These are phyloP conservation scores for Diutina rugosa DNA, from an alignment of 1,139 yeast genomes.

Conservation along the genomic window DNA sequence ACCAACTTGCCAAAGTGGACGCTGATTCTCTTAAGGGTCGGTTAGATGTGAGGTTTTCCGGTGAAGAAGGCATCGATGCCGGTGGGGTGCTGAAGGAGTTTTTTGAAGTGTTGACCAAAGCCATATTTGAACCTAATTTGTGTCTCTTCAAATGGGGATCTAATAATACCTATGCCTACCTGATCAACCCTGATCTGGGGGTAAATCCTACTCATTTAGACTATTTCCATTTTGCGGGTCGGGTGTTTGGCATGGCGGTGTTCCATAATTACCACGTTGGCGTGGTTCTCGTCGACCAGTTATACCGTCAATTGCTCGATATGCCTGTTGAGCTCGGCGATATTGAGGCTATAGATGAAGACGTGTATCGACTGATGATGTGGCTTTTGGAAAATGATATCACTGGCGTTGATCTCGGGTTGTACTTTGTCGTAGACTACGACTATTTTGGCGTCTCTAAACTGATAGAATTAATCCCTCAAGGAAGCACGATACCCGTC, in stretches of 20 bases:
- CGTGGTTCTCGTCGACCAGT: constrained; percentile 95
- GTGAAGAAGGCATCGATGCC: constrained; percentile 97
- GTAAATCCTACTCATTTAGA: constrained; percentile 96
- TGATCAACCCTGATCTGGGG: constrained; percentile 95
- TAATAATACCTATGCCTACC: constrained; percentile 93
- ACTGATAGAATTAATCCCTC: constrained; percentile 79
- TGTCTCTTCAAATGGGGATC: constrained; percentile 95
- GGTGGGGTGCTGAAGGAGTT: constrained; percentile 99
- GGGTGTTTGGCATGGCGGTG: constrained; percentile 95
- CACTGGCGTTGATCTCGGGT: constrained; percentile 54
- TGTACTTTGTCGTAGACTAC: constrained; percentile 90
- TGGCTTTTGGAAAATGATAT: constrained; percentile 96
- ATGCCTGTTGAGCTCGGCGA: constrained; percentile 91
- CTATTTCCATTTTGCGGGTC: constrained; percentile 94
- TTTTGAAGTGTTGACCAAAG: constrained; percentile 90
- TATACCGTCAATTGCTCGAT: constrained; percentile 93
- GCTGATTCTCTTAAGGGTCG: constrained; percentile 97
- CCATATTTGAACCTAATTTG: constrained; percentile 97
- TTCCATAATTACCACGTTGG: constrained; percentile 97
- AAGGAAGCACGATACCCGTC: constrained; percentile 80
- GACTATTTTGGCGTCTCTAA: constrained; percentile 92
- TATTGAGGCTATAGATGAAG: constrained; percentile 99
- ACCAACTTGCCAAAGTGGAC: neutral
- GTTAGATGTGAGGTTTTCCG: constrained; percentile 94
- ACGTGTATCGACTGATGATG: constrained; percentile 82